A percentile compares a stretch with the other conserved stretches of the same genome.
Evolutionary conservation across 352 stramenopile genomes (phyloP).

Genomic region (Blastocystis sp.): DNA sequence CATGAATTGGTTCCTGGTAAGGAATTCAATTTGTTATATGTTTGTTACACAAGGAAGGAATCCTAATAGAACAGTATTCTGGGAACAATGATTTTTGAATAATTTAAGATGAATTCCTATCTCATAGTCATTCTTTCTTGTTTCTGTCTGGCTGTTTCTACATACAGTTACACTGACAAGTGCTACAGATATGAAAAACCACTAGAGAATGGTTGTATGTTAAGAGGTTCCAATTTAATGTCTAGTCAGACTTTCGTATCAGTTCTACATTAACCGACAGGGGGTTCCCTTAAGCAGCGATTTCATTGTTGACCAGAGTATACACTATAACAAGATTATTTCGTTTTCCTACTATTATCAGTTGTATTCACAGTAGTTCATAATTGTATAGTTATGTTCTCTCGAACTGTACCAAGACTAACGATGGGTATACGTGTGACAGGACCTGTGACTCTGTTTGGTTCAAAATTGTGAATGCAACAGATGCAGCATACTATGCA

Average conservation of each 20-base stretch:
- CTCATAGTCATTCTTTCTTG: neutral
- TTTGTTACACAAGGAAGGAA: slow-evolving; percentile 29
- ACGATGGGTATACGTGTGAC: neutral
- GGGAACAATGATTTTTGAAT: neutral
- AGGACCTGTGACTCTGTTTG: neutral
- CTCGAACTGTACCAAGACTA: neutral
- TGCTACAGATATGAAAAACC: neutral
- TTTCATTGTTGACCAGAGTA: neutral
- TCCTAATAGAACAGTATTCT: neutral
- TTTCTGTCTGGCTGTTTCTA: neutral
- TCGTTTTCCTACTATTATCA: neutral
- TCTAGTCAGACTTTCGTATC: neutral
- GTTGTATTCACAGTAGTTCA: neutral
- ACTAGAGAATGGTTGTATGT: neutral
- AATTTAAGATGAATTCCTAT: neutral
- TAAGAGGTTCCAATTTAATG: neutral
- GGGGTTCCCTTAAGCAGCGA: neutral
- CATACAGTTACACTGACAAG: neutral
- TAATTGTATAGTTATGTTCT: neutral
- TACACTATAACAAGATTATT: neutral
- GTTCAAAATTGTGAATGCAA: neutral
- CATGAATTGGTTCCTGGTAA: slow-evolving; percentile 28
- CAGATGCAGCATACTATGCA: neutral
- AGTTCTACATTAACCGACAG: neutral
- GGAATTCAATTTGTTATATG: neutral